Evolutionary conservation across 2,329 filamentous ascomycete genomes (phyloP), one percentile per base, ranked within the genome.

Genomic region (Penicillium sp.): DNA sequence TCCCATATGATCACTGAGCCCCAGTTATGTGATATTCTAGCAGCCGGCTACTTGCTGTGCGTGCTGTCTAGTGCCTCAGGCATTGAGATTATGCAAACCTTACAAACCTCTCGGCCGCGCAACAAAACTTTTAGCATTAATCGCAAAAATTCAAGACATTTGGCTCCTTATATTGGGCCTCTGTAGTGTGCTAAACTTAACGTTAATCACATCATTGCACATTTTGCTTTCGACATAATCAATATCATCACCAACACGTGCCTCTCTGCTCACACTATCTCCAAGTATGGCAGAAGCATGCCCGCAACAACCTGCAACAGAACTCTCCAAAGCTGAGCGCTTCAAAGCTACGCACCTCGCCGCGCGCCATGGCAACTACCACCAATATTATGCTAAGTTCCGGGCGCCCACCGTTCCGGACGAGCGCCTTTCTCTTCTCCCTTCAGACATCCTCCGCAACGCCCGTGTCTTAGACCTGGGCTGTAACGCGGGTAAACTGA

Each of bases 301-400:
- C 49, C 29, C 57, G 54, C 35, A 54, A 16, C 9, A 37, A 27
- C 47, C 60, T 44, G 14, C 64, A 55, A 60, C 59, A 51, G 64
- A 65, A 56, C 56, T 58, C 52, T 64, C 64, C n/a, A 65, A 49
- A 46, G 64, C 64, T 56, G 64, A 65, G 59, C 64, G 64, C 59
- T 66, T 66, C 57, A 65, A 66, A 66, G 64, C 64, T 31, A 66
- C 64, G 4, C 64, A 66, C 29, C 63, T 66, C 42, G 64, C 63
- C 29, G 64, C 64, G 13, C 64, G 63, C 54, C 61, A 66, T 65
- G 64, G 64, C 44, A 66, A 66, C 39, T 66, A 66, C 54, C 64
- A 66, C 56, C 64, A 65, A 64, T 66, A 66, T 51, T 66, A 66
- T 42, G 21, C 63, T 26, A 65, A 66, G 39, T 66, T 66, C 55